phyloP scores from a whole-genome alignment of 768 basidiomycete species.

The Leccinum pellstonianum region DNA sequence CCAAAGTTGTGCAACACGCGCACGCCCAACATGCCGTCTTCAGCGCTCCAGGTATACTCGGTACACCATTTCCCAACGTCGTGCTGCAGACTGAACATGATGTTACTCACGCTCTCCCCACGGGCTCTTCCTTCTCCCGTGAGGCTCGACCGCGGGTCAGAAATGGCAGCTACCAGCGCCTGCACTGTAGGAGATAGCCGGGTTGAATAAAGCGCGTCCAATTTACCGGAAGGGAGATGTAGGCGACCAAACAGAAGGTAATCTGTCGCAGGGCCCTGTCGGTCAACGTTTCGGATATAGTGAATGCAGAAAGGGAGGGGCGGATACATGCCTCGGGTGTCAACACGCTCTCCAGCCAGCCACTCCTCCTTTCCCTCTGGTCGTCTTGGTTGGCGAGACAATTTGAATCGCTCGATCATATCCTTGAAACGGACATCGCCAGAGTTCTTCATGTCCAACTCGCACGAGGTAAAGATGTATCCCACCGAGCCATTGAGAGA shows the following conservation, averaged over 20 bases:
- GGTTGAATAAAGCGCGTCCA: slow-evolving; percentile 88
- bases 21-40: slow-evolving; percentile 91
- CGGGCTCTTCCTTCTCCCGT: slow-evolving; percentile 39
- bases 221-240: slow-evolving; percentile 82
- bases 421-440: slow-evolving; percentile 79
- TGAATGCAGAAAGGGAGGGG: background rate
- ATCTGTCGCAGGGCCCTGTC: slow-evolving; percentile 47
- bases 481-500: slow-evolving; percentile 90
- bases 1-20: slow-evolving; percentile 93
- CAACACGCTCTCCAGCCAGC: slow-evolving; percentile 75
- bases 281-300: slow-evolving; percentile 23
- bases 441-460: slow-evolving; percentile 68
- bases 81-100: slow-evolving; percentile 86
- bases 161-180: slow-evolving; percentile 81
- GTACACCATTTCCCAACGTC: slow-evolving; percentile 91
- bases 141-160: slow-evolving; percentile 62
- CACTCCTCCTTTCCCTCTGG: slow-evolving; percentile 82
- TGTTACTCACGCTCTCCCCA: slow-evolving; percentile 57
- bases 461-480: slow-evolving; percentile 90
- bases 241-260: slow-evolving; percentile 92
- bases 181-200: slow-evolving; percentile 78
- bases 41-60: slow-evolving; percentile 92
- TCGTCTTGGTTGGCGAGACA: slow-evolving; percentile 76
- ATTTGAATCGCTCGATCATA: slow-evolving; percentile 84
- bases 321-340: slow-evolving; percentile 62